Percentiles rank a stretch among this genome's conserved stretches.
phyloP scores from a whole-genome alignment of 306 rosid genomes.

The Chamaecrista fasciculata region DNA sequence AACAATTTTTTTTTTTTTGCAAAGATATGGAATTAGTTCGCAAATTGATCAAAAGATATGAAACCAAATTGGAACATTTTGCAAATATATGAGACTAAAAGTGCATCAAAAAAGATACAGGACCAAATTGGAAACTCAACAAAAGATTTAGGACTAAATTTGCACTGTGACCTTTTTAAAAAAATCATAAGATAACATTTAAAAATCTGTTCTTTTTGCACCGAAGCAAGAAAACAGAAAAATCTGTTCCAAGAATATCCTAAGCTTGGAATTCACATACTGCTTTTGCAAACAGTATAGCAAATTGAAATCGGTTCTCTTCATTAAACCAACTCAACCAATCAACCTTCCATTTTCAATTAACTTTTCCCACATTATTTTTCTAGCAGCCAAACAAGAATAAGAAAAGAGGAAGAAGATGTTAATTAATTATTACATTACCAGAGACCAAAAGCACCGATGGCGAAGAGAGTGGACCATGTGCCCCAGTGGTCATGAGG shows the following conservation, averaged over 20 bases:
- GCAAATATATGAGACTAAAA: too few species aligned
- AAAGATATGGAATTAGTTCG: too few species aligned
- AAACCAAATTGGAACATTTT: too few species aligned
- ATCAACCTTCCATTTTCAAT: not conserved
- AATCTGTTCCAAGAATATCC: not conserved
- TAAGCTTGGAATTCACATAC: not conserved
- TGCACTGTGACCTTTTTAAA: too few species aligned
- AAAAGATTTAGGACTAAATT: too few species aligned
- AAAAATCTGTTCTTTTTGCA: too few species aligned
- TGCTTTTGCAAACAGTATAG: not conserved
- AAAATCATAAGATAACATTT: too few species aligned
- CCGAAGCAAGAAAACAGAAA: not conserved
- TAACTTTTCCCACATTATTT: not conserved
- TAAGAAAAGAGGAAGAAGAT: not conserved
- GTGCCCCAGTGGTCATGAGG: slow-evolving; percentile 38
- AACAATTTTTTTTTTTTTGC: too few species aligned
- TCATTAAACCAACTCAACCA: not conserved
- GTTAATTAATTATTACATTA: not conserved
- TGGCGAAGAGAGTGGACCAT: slow-evolving; percentile 38
- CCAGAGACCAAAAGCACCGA: slow-evolving; percentile 40
- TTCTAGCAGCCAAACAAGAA: not conserved
- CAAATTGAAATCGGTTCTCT: not conserved
- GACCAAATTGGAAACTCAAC: too few species aligned
- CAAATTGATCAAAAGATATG: too few species aligned
- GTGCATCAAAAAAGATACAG: too few species aligned